Evolutionary conservation across 306 rosid genomes (phyloP).

Genomic region (Pyrus pyrifolia): DNA sequence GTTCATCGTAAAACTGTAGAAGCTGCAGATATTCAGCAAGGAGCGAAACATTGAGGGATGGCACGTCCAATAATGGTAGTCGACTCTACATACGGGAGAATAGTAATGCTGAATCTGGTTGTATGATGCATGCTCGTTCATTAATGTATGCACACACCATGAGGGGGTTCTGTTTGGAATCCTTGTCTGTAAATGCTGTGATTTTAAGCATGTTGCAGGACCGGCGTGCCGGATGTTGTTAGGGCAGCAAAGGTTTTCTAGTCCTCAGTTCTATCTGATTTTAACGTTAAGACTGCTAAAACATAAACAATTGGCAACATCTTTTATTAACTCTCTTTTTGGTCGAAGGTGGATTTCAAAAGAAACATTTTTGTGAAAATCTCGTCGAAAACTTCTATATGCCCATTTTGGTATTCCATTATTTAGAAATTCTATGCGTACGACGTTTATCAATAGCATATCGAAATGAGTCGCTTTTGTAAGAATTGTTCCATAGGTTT

Average conservation of each 20-base stretch:
- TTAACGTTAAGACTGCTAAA: not conserved
- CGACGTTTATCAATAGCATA: no score
- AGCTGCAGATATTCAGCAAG: slow-evolving; percentile 23
- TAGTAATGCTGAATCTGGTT: slow-evolving; percentile 17
- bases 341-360: not conserved
- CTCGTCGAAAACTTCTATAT: no score
- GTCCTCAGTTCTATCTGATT: not conserved
- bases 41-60: slow-evolving; percentile 14
- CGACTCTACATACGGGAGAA: slow-evolving; percentile 10
- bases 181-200: slow-evolving; percentile 27
- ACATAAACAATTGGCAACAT: not conserved
- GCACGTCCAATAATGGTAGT: slow-evolving; percentile 24
- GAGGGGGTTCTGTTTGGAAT: slow-evolving; percentile 11
- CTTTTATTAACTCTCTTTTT: not conserved
- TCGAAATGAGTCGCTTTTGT: no score
- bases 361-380: no score
- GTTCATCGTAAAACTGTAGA: slow-evolving; percentile 14
- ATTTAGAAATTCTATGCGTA: no score
- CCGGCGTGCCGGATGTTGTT: not conserved
- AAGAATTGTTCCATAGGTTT: no score
- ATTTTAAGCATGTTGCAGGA: slow-evolving; percentile 19
- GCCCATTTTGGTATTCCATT: no score
- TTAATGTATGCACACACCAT: slow-evolving; percentile 3
- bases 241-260: not conserved
- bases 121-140: slow-evolving; percentile 19